Conservation (phyloP, 2,329 filamentous ascomycete species). For the Diaporthe longicolla region DNA sequence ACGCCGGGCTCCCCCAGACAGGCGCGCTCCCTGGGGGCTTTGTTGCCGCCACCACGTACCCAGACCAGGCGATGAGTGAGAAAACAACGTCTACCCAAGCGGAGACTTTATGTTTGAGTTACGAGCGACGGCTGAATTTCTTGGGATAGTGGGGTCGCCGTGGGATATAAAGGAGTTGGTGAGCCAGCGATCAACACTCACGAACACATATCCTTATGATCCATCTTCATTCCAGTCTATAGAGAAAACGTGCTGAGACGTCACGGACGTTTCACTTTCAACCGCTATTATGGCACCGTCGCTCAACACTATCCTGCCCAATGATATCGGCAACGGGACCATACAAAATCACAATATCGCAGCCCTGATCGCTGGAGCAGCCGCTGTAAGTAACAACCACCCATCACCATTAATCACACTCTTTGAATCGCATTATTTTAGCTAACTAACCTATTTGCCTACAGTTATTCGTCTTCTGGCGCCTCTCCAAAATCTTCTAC, state of each 20-base stretch:
- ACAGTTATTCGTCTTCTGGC: slow-evolving; percentile 22
- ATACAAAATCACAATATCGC: neutral
- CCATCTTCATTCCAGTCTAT: neutral
- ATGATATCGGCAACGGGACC: neutral
- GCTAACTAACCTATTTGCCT: neutral
- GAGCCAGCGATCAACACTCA: neutral
- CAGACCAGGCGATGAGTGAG: neutral
- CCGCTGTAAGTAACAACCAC: slow-evolving; percentile 1
- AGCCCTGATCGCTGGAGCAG: neutral
- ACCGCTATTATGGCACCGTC: slow-evolving; percentile 15
- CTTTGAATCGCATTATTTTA: neutral
- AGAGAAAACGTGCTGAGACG: neutral
- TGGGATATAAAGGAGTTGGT: neutral
- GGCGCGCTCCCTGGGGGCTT: neutral
- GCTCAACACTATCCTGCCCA: neutral
- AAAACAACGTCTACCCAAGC: neutral
- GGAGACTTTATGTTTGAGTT: neutral
- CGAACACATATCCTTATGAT: neutral
- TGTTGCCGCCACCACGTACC: neutral
- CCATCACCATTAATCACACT: neutral
- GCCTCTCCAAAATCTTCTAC: slow-evolving; percentile 26
- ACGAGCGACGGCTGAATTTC: neutral
- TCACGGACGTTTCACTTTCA: neutral
- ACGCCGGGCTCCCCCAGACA: slow-evolving; percentile 6
- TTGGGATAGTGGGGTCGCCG: neutral